Base-by-base conservation (phyloP, 306 rosid genomes). In the Fagus crenata region DNA sequence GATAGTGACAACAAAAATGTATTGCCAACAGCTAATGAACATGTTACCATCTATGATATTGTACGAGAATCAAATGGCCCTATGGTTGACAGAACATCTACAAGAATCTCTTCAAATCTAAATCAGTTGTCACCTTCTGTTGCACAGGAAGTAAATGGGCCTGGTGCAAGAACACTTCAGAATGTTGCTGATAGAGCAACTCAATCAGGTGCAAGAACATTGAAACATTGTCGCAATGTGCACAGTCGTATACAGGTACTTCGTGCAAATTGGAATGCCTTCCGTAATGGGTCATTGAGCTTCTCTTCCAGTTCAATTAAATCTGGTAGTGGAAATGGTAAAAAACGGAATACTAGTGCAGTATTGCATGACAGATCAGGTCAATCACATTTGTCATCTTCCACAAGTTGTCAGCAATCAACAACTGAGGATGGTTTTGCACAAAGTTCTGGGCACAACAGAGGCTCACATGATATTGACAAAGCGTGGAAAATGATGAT, bases 401-500 rank as follows among this genome's bases (percentile, higher is more conserved):
- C 91, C 67, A 58, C 64, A 49, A 76, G 85, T 81, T 51, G 22
- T 77, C 87, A 70, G 78, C 88, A 73, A n/a, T 76, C 79, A 1
- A 33, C 72, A 13, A 76, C 36, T 76, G 86, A 42, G 55, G 85
- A 72, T 46, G 77, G 74, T 7, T 53, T 72, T 53, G 67, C 80
- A 67, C 51, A 53, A 49, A 72, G 37, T 43, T 53, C 7, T 43
- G 12, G 2, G 28, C 60, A 14, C 69, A 75, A 75, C 71, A 49
- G 68, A 80, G 70, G 61, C 75, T 69, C 63, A 18, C 17, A 53
- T 55, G 90, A 87, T 83, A 78, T 81, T 31, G 79, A 85, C 46
- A 88, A 81, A 87, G 98, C 98, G 43, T 91, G 98, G 98, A 86
- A 85, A 82, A 93, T 90, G 97, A 59, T 91, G 89, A 83, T 85